Percentiles rank a stretch among this genome's conserved stretches.
Conservation (phyloP, 2,329 filamentous ascomycete genomes). For the Myriosclerotinia scirpicola region DNA sequence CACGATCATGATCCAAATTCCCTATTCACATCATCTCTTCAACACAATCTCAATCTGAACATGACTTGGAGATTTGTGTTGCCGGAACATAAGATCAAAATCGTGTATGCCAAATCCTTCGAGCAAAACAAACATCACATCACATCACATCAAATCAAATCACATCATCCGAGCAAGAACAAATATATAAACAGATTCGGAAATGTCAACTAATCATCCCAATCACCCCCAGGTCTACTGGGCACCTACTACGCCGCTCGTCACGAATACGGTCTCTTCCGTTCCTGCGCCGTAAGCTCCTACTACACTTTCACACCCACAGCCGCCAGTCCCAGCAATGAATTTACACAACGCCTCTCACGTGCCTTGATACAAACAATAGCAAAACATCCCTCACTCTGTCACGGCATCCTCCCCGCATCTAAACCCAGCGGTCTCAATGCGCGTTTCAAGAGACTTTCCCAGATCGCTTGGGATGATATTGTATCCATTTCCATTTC, state of each 20-base stretch:
- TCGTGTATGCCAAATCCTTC: neutral
- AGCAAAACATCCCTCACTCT: neutral
- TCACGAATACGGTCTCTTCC: slow-evolving; percentile 4
- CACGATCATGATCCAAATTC: neutral
- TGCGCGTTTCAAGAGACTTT: neutral
- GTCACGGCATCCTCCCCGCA: neutral
- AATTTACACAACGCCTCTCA: neutral
- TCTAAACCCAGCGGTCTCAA: neutral
- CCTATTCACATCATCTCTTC: neutral
- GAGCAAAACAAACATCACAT: neutral
- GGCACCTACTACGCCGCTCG: slow-evolving; percentile 5
- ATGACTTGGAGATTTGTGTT: neutral
- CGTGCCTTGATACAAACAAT: neutral
- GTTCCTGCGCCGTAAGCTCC: slow-evolving; percentile 11
- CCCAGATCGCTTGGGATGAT: slow-evolving; percentile 1
- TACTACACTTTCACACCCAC: slow-evolving; percentile 3
- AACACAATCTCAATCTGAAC: neutral
- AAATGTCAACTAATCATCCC: neutral
- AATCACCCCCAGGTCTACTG: neutral
- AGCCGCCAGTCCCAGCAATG: accelerated
- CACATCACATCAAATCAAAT: neutral
- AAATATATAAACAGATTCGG: neutral
- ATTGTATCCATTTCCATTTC: neutral
- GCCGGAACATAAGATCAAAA: neutral
- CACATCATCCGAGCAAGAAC: neutral